These are phyloP conservation scores for Pycnococcus provasolii DNA, from an alignment of 139 green algal species.

Conservation along the genomic window DNA sequence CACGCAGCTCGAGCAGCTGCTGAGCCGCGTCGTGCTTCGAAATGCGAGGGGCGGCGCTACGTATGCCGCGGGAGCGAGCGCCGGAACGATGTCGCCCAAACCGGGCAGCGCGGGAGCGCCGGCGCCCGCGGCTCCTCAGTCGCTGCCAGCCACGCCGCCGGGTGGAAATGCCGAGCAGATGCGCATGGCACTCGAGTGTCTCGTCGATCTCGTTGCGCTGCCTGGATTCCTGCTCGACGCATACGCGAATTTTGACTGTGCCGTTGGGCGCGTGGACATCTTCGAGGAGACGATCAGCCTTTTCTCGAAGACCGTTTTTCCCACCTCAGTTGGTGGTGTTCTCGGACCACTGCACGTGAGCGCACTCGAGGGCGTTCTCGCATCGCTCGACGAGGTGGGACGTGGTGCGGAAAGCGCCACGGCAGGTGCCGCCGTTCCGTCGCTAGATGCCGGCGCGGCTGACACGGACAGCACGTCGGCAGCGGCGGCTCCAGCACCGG, in stretches of 20 bases:
- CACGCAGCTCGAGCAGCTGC: too few relatives aligned
- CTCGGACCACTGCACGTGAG: too few relatives aligned
- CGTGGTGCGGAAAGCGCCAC: too few relatives aligned
- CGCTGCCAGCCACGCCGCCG: neutral
- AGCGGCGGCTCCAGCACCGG: too few relatives aligned
- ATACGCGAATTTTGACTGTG: slow-evolving; percentile 86
- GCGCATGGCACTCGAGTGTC: slow-evolving; percentile 76
- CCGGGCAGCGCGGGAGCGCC: slow-evolving; percentile 5
- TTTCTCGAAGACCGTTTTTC: slow-evolving; percentile 6
- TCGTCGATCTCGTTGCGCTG: slow-evolving; percentile 82
- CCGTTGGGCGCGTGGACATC: slow-evolving; percentile 6
- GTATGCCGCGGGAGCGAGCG: too few relatives aligned
- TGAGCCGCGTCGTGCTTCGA: too few relatives aligned
- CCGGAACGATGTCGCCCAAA: too few relatives aligned
- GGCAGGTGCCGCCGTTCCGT: too few relatives aligned
- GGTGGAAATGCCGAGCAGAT: slow-evolving; percentile 38
- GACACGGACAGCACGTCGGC: too few relatives aligned
- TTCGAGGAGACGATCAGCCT: slow-evolving; percentile 14
- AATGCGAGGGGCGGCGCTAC: too few relatives aligned
- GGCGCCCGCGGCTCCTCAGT: slow-evolving; percentile 30
- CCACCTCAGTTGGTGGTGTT: neutral
- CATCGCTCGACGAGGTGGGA: too few relatives aligned
- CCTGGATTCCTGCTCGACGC: slow-evolving; percentile 69
- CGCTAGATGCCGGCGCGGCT: too few relatives aligned
- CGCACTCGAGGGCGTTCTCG: neutral